Conservation (phyloP, 176 grass and related monocot genomes). For the Triticum dicoccoides region DNA sequence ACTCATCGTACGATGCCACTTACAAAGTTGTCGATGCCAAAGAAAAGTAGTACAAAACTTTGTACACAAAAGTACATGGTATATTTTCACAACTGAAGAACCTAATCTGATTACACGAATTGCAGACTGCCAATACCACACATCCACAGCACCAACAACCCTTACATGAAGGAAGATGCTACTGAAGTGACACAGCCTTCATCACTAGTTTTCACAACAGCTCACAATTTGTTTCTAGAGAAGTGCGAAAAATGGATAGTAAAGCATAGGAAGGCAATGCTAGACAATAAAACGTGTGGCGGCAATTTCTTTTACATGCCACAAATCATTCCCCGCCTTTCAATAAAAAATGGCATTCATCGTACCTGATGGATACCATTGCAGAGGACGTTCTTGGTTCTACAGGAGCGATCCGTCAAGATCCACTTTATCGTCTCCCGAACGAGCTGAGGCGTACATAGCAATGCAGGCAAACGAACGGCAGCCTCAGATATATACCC, state of each 20-base stretch:
- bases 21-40: neutral
- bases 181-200: neutral
- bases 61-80: neutral
- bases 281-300: neutral
- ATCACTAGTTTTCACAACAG: neutral
- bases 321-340: neutral
- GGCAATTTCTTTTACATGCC: neutral
- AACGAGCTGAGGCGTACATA: neutral
- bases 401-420: neutral
- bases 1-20: neutral
- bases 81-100: neutral
- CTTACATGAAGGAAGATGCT: neutral
- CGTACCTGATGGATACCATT: conserved; percentile 9
- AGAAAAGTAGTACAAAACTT: neutral
- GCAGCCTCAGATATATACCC: neutral
- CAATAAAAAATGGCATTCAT: neutral
- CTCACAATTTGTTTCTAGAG: neutral
- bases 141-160: neutral
- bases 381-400: neutral
- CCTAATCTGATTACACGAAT: neutral
- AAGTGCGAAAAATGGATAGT: neutral
- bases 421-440: neutral
- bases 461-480: neutral
- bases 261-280: too few species aligned
- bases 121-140: neutral